Evolutionary conservation across 495 filamentous ascomycete species (phyloP).

Genomic region (Thozetella sp.): DNA sequence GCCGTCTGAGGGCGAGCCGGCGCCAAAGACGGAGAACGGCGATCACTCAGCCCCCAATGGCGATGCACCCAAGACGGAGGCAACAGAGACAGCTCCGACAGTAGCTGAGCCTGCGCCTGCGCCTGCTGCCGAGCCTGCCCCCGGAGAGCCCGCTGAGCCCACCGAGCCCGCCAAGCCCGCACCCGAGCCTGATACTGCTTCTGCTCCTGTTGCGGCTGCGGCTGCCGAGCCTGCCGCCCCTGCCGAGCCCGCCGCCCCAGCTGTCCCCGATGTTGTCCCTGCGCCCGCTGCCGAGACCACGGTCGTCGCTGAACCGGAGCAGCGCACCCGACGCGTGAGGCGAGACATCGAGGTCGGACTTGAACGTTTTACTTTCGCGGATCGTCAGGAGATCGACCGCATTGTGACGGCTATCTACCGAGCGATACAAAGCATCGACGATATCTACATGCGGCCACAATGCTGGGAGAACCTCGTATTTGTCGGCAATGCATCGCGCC

Average conservation of each 20-base stretch:
- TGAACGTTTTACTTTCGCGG: conserved; percentile 85
- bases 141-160: conserved; percentile 4
- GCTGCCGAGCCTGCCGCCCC: conserved; percentile 1
- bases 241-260: conserved; percentile 10
- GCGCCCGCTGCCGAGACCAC: conserved; percentile 5
- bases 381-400: conserved; percentile 70
- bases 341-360: conserved; percentile 83
- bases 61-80: neutral
- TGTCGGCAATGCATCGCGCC: conserved; percentile 82
- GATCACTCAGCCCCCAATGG: neutral
- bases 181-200: conserved; percentile 11
- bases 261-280: conserved; percentile 5
- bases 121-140: conserved; percentile 6
- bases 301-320: conserved; percentile 24
- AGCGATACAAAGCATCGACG: conserved; percentile 75
- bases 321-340: conserved; percentile 47
- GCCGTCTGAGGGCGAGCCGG: conserved; percentile 11
- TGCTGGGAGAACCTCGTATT: conserved; percentile 91
- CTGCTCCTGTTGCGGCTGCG: conserved; percentile 19
- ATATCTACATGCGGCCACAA: conserved; percentile 75
- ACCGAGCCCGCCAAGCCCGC: conserved; percentile 8
- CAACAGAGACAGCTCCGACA: neutral
- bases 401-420: conserved; percentile 83
- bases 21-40: conserved; percentile 7
- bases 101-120: conserved; percentile 4